Conservation (phyloP, 2,329 filamentous ascomycete genomes). For the Hymenoscyphus scutula region DNA sequence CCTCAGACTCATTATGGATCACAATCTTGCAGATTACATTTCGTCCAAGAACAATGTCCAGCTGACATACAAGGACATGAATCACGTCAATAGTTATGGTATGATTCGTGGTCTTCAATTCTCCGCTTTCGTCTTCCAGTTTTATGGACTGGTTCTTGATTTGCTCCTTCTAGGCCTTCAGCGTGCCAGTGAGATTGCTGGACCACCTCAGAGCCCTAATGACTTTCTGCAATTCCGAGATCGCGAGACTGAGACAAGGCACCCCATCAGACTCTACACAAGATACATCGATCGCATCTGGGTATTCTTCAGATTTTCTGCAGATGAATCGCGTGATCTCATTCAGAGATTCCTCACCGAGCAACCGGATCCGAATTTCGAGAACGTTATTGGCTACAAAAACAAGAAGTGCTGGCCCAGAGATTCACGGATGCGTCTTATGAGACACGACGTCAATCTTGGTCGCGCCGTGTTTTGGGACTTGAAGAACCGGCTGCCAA, state of each 20-base stretch:
- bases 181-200: slow-evolving; percentile 96
- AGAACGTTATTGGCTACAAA: slow-evolving; percentile 98
- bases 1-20: slow-evolving; percentile 95
- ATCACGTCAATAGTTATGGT: slow-evolving; percentile 97
- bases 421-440: slow-evolving; percentile 94
- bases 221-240: slow-evolving; percentile 98
- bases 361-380: slow-evolving; percentile 97
- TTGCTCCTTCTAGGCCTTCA: slow-evolving; percentile 87
- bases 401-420: slow-evolving; percentile 99
- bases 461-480: slow-evolving; percentile 99
- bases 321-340: slow-evolving; percentile 90
- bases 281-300: slow-evolving; percentile 98
- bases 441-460: slow-evolving; percentile 98
- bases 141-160: slow-evolving; percentile 94
- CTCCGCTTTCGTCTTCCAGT: slow-evolving; percentile 98
- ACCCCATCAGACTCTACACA: slow-evolving; percentile 96
- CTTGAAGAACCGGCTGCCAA: slow-evolving; percentile 90
- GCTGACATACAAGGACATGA: slow-evolving; percentile 99
- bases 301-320: slow-evolving; percentile 92
- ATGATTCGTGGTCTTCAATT: slow-evolving; percentile 98
- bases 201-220: slow-evolving; percentile 88
- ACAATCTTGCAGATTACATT: slow-evolving; percentile 98
- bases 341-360: slow-evolving; percentile 98
- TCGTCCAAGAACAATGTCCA: slow-evolving; percentile 99
- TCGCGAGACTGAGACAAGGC: slow-evolving; percentile 83